A percentile compares a stretch with the other conserved stretches of the same genome.
Evolutionary conservation across 1,139 yeast species (phyloP).

Genomic region (Debaryomyces singareniensis): DNA sequence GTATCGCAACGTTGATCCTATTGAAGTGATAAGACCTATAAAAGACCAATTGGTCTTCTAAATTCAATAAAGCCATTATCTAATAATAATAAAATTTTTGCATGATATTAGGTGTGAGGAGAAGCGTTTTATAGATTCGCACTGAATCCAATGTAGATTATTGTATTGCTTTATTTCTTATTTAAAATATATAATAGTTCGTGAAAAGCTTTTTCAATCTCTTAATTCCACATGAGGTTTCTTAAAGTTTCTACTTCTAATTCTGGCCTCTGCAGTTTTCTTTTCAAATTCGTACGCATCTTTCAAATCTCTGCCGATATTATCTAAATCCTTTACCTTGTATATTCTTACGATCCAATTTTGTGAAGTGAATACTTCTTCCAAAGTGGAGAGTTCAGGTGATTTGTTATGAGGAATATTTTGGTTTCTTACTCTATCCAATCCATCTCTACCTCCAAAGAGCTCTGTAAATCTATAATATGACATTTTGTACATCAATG

Average conservation of each 20-base stretch:
- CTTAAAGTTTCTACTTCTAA: slow-evolving; percentile 43
- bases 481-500: slow-evolving; percentile 92
- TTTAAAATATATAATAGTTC: no score
- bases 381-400: slow-evolving; percentile 68
- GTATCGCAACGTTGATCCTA: slow-evolving; percentile 66
- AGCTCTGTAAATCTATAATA: slow-evolving; percentile 81
- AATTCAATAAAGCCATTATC: slow-evolving; percentile 35
- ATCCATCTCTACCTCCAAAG: slow-evolving; percentile 60
- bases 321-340: slow-evolving; percentile 86
- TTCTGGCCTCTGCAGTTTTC: slow-evolving; percentile 19
- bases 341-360: slow-evolving; percentile 96
- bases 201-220: slow-evolving; percentile 13
- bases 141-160: no score
- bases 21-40: slow-evolving; percentile 81
- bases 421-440: slow-evolving; percentile 88
- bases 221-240: slow-evolving; percentile 51
- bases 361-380: slow-evolving; percentile 92
- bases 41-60: slow-evolving; percentile 66
- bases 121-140: slow-evolving; percentile 1
- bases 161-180: no score
- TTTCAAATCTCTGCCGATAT: slow-evolving; percentile 63
- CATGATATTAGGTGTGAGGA: background rate
- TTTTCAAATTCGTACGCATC: slow-evolving; percentile 44
- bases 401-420: slow-evolving; percentile 50
- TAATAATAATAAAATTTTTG: background rate